A percentile compares a stretch with the other conserved stretches of the same genome.
Evolutionary conservation across 2,329 filamentous ascomycete species (phyloP).

Genomic region (Dactylella cylindrospora): DNA sequence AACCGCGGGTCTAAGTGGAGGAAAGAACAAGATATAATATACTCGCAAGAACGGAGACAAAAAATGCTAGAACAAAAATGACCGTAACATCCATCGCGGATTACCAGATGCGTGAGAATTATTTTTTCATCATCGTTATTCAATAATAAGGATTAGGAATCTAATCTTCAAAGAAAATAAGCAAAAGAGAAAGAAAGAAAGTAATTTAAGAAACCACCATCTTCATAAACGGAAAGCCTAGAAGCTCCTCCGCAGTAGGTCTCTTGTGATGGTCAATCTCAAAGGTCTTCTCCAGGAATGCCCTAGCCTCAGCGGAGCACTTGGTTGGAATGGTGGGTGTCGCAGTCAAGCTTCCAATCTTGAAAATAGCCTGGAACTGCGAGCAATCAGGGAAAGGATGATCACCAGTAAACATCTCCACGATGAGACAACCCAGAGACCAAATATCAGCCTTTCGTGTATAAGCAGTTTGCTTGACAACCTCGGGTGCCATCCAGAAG

Average conservation of each 20-base stretch:
- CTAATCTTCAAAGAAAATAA: conserved; percentile 8
- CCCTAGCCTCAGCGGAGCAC: conserved; percentile 78
- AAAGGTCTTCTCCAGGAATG: conserved; percentile 85
- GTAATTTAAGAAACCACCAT: conserved; percentile 57
- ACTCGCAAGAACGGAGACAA: too few relatives aligned
- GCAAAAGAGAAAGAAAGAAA: neutral
- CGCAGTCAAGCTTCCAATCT: conserved; percentile 86
- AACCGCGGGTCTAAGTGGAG: too few relatives aligned
- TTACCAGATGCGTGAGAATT: too few relatives aligned
- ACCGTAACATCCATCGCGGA: too few relatives aligned
- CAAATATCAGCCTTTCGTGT: conserved; percentile 98
- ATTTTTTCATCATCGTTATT: too few relatives aligned
- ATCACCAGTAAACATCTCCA: conserved; percentile 98
- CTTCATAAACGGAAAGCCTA: conserved; percentile 78
- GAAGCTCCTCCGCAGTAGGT: conserved; percentile 86
- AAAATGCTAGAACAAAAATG: too few relatives aligned
- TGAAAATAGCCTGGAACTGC: conserved; percentile 97
- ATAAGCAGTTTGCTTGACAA: conserved; percentile 96
- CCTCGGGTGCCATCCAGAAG: conserved; percentile 99
- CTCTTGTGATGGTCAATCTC: conserved; percentile 92
- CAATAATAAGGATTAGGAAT: too few relatives aligned
- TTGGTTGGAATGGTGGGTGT: conserved; percentile 84
- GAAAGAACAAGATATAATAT: too few relatives aligned
- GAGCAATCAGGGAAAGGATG: conserved; percentile 97
- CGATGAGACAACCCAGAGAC: conserved; percentile 92